phyloP scores from a whole-genome alignment of 1,284 basidiomycete genomes.

The Moniliella sp. region DNA sequence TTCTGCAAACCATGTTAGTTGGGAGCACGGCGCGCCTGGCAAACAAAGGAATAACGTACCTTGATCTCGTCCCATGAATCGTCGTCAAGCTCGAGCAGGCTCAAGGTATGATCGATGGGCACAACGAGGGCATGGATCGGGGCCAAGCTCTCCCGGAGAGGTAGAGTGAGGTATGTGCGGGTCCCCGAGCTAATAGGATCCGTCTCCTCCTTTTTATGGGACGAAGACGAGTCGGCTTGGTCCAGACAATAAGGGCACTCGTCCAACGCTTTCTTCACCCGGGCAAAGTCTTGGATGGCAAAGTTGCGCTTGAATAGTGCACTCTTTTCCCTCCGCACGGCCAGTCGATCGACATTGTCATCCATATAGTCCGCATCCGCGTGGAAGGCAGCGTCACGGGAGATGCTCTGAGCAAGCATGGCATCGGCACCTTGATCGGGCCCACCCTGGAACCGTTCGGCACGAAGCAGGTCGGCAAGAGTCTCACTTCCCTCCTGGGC shows the following conservation, averaged over 20 bases:
- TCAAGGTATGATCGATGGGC: slow-evolving; percentile 66
- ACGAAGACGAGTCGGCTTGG: too few species aligned
- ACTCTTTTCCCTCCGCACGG: slow-evolving; percentile 73
- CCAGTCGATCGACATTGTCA: slow-evolving; percentile 77
- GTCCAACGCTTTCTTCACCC: slow-evolving; percentile 71
- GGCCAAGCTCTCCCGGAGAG: slow-evolving; percentile 61
- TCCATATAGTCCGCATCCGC: slow-evolving; percentile 64
- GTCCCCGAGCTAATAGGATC: slow-evolving; percentile 75
- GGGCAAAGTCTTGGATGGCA: slow-evolving; percentile 85
- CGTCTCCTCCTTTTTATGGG: slow-evolving; percentile 40
- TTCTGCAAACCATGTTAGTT: too few species aligned
- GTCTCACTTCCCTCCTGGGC: slow-evolving; percentile 62
- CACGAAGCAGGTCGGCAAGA: slow-evolving; percentile 70
- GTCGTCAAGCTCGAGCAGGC: slow-evolving; percentile 77
- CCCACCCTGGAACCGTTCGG: slow-evolving; percentile 73
- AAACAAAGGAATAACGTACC: too few species aligned
- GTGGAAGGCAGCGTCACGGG: slow-evolving; percentile 62
- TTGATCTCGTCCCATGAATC: slow-evolving; percentile 57
- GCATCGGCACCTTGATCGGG: slow-evolving; percentile 67
- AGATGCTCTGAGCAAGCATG: slow-evolving; percentile 66
- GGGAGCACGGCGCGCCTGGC: too few species aligned
- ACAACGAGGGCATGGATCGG: slow-evolving; percentile 80
- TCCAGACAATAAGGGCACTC: slow-evolving; percentile 46
- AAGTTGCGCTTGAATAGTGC: slow-evolving; percentile 92
- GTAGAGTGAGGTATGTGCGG: slow-evolving; percentile 66